phyloP scores from a whole-genome alignment of 2,329 filamentous ascomycete genomes.

The Bipolaris zeicola region DNA sequence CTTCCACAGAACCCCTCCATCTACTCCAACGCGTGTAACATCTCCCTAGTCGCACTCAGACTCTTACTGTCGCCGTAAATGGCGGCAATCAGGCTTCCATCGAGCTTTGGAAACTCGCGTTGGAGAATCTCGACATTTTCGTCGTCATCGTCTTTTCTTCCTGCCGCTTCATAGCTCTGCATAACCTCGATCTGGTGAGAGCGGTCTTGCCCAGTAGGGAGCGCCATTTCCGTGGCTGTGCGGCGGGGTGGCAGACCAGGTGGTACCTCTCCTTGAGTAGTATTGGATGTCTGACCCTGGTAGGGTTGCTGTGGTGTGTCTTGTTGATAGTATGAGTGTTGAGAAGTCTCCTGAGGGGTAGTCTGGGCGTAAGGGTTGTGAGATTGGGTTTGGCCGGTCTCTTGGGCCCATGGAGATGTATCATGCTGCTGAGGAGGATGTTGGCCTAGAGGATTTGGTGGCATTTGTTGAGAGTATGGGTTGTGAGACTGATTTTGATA shows the following conservation, averaged over 20 bases:
- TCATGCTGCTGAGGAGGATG: conserved; percentile 16
- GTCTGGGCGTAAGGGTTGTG: conserved; percentile 12
- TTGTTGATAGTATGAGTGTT: conserved; percentile 13
- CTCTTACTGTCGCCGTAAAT: conserved; percentile 52
- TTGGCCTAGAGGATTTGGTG: conserved; percentile 10
- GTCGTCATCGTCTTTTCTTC: conserved; percentile 47
- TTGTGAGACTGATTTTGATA: conserved; percentile 25
- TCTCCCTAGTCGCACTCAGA: conserved; percentile 52
- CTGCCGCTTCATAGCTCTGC: conserved; percentile 48
- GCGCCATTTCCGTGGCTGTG: conserved; percentile 44
- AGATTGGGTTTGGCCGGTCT: conserved; percentile 13
- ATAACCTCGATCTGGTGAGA: conserved; percentile 52
- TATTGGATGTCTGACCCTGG: conserved; percentile 7
- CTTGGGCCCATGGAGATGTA: conserved; percentile 18
- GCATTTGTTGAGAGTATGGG: conserved; percentile 13
- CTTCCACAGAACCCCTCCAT: background rate
- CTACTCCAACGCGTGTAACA: conserved; percentile 48
- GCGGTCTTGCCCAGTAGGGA: conserved; percentile 50
- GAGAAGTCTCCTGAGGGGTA: conserved; percentile 12
- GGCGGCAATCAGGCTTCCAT: conserved; percentile 53
- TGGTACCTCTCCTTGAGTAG: conserved; percentile 19
- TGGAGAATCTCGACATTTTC: conserved; percentile 50
- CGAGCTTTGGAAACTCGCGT: conserved; percentile 53
- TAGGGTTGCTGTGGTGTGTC: conserved; percentile 11
- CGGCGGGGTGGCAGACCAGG: conserved; percentile 38